phyloP scores from a whole-genome alignment of 2,329 filamentous ascomycete species.

The Pestalotiopsis sp. region DNA sequence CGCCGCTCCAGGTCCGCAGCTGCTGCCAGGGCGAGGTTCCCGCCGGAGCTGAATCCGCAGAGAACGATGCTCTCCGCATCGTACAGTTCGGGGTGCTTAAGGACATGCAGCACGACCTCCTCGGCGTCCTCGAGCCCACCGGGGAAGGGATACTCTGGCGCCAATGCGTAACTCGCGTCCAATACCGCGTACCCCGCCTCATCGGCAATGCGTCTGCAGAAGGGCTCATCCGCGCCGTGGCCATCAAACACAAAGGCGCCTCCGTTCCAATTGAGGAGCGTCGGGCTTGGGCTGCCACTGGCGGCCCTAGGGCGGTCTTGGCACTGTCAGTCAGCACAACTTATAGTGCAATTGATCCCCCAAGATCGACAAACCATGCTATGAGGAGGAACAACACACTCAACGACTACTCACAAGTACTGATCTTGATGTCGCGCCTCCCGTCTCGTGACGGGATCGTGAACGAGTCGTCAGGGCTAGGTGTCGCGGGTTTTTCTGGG shows the following conservation, averaged over 20 bases:
- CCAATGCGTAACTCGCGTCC: slow-evolving; percentile 40
- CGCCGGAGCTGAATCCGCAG: slow-evolving; percentile 49
- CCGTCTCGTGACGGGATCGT: background rate
- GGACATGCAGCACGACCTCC: slow-evolving; percentile 34
- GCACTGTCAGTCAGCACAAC: background rate
- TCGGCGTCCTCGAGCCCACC: slow-evolving; percentile 29
- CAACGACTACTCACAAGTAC: background rate
- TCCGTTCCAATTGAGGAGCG: slow-evolving; percentile 39
- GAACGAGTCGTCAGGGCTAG: background rate
- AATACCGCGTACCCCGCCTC: slow-evolving; percentile 27
- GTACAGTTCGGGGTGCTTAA: slow-evolving; percentile 27
- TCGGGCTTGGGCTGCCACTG: slow-evolving; percentile 16
- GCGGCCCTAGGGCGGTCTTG: background rate
- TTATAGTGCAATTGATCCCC: background rate
- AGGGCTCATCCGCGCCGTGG: slow-evolving; percentile 40
- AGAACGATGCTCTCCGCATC: slow-evolving; percentile 39
- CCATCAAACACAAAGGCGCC: slow-evolving; percentile 34
- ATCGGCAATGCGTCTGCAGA: slow-evolving; percentile 33
- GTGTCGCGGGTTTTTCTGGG: background rate
- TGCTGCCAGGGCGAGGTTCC: slow-evolving; percentile 40
- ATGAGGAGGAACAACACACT: background rate
- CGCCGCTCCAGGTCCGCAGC: slow-evolving; percentile 13
- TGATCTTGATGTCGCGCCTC: background rate
- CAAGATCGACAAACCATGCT: background rate
- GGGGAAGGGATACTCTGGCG: slow-evolving; percentile 41